Evolutionary conservation across 495 filamentous ascomycete species (phyloP), one percentile per base, ranked within the genome.

Genomic region (Pyronema omphalodes): DNA sequence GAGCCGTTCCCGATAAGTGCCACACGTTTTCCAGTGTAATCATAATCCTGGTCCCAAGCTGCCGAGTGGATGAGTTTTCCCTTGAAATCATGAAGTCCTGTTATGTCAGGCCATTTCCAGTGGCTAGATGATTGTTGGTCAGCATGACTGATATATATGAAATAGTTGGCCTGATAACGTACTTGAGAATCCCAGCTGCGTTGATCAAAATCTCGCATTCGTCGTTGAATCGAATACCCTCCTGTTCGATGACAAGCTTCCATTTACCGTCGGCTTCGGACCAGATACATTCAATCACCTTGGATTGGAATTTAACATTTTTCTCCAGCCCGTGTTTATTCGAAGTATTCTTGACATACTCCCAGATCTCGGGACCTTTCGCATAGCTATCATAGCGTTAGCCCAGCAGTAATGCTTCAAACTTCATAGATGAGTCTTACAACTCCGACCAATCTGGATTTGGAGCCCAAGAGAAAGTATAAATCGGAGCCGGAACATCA

Each of bases 41-140:
- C 54, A 19, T 55, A 70, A 8, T 35, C 7, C 17, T n/a, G 67
- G 55, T 74, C 72, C 72, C 73, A 82, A 4, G 55, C 46, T 0
- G 77, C 78, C 48, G 69, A 76, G 55, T 82, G 78, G 48, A 79
- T 54, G 11, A 76, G 52, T 55, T 72, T 71, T 0, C 78, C 78
- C 37, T 71, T 66, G 60, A 76, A 82, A 2, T 70, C 58, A 36
- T 75, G 58, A 2, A 78, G 61, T 8, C 78, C 77, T 18, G 68
- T 65, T 17, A 82, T 76, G 0, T 67, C 57, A 0, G 79, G 79
- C 70, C 72, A 81, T 46, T 69, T 70, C 68, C 72, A 73, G 18
- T 71, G 71, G 56, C 81, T 76, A 48, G 37, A 52, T 48, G 47
- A 44, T 41, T 34, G 49, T 71, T 53, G 69, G 67, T 29, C 23